phyloP scores from a whole-genome alignment of 163 green algal species.

The Picocystis sp. region DNA sequence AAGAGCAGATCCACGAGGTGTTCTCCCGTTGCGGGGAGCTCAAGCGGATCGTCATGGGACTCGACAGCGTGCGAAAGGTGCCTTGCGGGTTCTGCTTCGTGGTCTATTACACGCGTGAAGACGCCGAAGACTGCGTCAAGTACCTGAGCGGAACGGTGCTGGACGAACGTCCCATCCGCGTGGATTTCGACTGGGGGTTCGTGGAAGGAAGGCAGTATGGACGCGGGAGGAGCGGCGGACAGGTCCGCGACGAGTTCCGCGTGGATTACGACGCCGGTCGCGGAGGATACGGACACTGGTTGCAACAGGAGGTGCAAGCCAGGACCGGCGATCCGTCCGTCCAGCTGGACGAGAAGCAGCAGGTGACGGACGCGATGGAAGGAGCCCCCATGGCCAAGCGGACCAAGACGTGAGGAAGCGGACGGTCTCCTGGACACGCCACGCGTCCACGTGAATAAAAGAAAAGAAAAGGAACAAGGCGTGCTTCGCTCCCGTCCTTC shows the following conservation, averaged over 20 bases:
- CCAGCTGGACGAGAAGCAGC: no score
- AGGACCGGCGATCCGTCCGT: no score
- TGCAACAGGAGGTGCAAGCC: no score
- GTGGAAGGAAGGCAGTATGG: constrained; percentile 88
- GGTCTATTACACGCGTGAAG: constrained; percentile 30
- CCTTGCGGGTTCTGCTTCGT: constrained; percentile 98
- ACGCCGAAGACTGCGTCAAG: constrained; percentile 64
- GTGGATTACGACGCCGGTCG: constrained; percentile 76
- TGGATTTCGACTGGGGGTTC: constrained; percentile 96
- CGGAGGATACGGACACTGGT: constrained; percentile 52
- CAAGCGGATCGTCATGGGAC: constrained; percentile 85
- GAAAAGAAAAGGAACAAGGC: no score
- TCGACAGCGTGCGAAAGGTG: constrained; percentile 78
- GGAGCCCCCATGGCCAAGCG: no score
- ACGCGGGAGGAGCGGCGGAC: constrained; percentile 60
- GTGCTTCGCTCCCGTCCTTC: no score
- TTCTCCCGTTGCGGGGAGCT: constrained; percentile 73
- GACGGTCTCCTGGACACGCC: no score
- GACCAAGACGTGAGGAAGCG: no score
- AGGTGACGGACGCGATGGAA: no score
- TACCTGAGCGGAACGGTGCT: constrained; percentile 86
- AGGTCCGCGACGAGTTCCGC: constrained; percentile 95
- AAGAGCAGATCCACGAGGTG: constrained; percentile 84
- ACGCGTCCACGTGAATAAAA: no score
- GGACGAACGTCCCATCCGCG: constrained; percentile 77